Percentiles rank a stretch among this genome's conserved stretches.
Conservation (phyloP, 2,329 filamentous ascomycete species). For the Colletotrichum tabaci region DNA sequence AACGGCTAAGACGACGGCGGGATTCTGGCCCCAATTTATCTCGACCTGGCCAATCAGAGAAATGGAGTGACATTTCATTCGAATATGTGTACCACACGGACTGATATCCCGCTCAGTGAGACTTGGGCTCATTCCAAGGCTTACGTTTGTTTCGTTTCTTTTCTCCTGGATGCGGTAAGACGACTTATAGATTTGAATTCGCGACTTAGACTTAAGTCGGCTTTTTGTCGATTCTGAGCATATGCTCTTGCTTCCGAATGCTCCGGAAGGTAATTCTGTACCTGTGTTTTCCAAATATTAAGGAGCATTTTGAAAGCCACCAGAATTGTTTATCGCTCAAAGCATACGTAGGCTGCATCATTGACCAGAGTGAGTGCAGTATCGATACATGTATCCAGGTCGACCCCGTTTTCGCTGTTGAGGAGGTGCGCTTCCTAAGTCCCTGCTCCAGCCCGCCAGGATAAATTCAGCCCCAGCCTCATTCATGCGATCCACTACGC, state of each 20-base stretch:
- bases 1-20: not conserved
- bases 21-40: not conserved
- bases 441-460: not conserved
- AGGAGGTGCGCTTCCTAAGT: too few species aligned
- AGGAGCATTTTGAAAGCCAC: not conserved
- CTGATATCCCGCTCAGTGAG: not conserved
- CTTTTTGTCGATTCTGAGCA: not conserved
- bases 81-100: not conserved
- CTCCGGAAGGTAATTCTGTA: not conserved
- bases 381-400: not conserved
- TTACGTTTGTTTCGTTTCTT: not conserved
- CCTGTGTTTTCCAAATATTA: not conserved
- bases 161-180: not conserved
- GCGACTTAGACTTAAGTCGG: too few species aligned
- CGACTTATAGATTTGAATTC: not conserved
- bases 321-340: not conserved
- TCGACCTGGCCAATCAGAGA: slow-evolving; percentile 29
- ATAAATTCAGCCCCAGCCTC: slow-evolving; percentile 17
- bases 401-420: too few species aligned
- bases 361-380: not conserved
- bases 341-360: too few species aligned
- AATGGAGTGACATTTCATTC: slow-evolving; percentile 38
- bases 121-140: not conserved
- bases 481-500: slow-evolving; percentile 8
- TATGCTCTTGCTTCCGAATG: not conserved